A percentile compares a stretch with the other conserved stretches of the same genome.
Conservation (phyloP, 805 yeast genomes). For the Priceomyces haplophilus region DNA sequence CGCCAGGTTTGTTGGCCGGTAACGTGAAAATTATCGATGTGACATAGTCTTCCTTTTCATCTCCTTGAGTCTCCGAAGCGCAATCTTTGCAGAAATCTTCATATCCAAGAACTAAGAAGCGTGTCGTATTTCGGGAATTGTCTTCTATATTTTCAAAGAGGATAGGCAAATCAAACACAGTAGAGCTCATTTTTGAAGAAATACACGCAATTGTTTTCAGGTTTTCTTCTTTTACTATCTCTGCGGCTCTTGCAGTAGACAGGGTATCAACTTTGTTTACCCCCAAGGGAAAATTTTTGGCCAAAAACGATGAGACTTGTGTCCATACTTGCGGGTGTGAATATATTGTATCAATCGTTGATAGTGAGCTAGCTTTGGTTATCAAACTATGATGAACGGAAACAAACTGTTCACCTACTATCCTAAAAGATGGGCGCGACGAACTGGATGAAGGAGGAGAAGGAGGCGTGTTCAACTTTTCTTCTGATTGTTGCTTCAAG, state of each 20-base stretch:
- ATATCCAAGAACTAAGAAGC: conserved; percentile 69
- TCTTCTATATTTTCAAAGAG: conserved; percentile 64
- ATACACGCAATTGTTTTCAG: conserved; percentile 59
- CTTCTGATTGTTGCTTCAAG: conserved; percentile 3
- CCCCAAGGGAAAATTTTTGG: conserved; percentile 23
- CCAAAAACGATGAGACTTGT: conserved; percentile 65
- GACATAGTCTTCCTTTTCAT: conserved; percentile 21
- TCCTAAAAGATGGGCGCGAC: conserved; percentile 33
- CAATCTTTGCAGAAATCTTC: conserved; percentile 9
- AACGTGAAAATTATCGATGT: conserved; percentile 66
- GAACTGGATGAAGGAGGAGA: not conserved
- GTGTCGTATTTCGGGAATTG: conserved; percentile 70
- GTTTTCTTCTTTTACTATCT: conserved; percentile 44
- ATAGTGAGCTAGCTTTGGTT: conserved; percentile 42
- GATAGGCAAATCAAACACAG: conserved; percentile 55
- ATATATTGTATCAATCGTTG: conserved; percentile 55
- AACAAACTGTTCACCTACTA: conserved; percentile 79
- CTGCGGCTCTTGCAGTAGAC: conserved; percentile 87
- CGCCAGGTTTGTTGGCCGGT: conserved; percentile 65
- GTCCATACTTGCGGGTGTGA: conserved; percentile 99
- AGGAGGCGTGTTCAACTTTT: not conserved
- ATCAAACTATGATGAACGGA: conserved; percentile 75
- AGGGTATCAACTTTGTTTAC: conserved; percentile 54
- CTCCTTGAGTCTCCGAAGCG: conserved; percentile 4
- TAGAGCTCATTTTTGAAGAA: conserved; percentile 67